Conservation (phyloP, 176 grass and related monocot species). For the Tillandsia fasciculata region DNA sequence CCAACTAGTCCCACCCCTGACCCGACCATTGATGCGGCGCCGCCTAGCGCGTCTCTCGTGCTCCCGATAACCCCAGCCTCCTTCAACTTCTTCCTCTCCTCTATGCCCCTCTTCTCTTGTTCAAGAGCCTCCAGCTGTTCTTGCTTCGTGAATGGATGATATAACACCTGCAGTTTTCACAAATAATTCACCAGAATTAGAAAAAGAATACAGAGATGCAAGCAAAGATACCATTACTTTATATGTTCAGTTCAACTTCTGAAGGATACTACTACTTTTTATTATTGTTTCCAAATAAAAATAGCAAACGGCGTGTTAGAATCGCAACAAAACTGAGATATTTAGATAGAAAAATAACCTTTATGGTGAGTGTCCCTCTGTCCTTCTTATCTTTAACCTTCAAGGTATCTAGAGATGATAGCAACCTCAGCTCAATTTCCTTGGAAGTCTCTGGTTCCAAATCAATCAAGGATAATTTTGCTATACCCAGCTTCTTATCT, state of each 20-base stretch:
- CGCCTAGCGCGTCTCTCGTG: slow-evolving; percentile 48
- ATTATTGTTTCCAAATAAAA: not conserved
- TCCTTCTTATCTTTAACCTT: slow-evolving; percentile 99
- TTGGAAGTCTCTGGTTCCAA: slow-evolving; percentile 38
- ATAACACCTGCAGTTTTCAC: slow-evolving; percentile 40
- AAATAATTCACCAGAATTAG: not conserved
- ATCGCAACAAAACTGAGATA: not conserved
- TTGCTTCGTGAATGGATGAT: slow-evolving; percentile 64
- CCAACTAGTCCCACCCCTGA: slow-evolving; percentile 29
- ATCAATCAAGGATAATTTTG: slow-evolving; percentile 54
- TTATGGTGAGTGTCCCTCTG: slow-evolving; percentile 60
- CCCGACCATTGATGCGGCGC: slow-evolving; percentile 44
- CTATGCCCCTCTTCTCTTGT: slow-evolving; percentile 63
- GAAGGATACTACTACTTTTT: not conserved
- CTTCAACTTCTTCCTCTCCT: slow-evolving; percentile 66
- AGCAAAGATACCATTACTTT: not conserved
- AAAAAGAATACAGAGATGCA: not conserved
- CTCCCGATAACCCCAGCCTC: slow-evolving; percentile 46
- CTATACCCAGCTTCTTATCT: slow-evolving; percentile 85
- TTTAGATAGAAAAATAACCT: slow-evolving; percentile 27
- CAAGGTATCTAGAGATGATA: slow-evolving; percentile 81
- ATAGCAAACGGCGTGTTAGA: not conserved
- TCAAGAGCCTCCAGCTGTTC: slow-evolving; percentile 66
- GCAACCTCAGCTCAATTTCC: slow-evolving; percentile 76
- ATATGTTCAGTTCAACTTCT: not conserved